A percentile compares a stretch with the other conserved stretches of the same genome.
Conservation (phyloP, 2,329 filamentous ascomycete species). For the Gaeumannomyces tritici region DNA sequence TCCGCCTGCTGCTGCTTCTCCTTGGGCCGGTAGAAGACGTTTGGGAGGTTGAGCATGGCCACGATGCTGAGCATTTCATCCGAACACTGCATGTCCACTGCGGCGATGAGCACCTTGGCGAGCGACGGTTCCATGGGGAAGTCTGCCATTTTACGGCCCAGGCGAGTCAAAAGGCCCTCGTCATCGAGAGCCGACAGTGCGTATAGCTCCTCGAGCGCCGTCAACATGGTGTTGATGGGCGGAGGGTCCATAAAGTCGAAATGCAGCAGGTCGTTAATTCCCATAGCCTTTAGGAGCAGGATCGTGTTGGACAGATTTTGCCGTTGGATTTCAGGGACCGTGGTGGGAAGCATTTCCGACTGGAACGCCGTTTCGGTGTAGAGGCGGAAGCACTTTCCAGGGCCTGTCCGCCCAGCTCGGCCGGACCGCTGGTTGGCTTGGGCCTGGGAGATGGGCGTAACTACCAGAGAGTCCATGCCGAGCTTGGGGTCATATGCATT, state of each 20-base stretch:
- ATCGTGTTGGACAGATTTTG: constrained; percentile 91
- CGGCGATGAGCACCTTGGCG: constrained; percentile 77
- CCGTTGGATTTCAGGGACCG: constrained; percentile 91
- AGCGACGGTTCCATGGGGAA: constrained; percentile 96
- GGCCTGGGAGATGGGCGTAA: constrained; percentile 93
- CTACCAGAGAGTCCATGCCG: constrained; percentile 92
- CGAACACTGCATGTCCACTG: constrained; percentile 74
- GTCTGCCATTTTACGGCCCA: constrained; percentile 95
- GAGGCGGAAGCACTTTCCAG: constrained; percentile 89
- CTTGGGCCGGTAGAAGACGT: constrained; percentile 89
- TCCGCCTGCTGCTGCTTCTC: constrained; percentile 96
- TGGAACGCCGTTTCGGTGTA: constrained; percentile 96
- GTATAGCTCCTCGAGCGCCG: constrained; percentile 90
- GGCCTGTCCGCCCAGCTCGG: constrained; percentile 85
- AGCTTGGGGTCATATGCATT: constrained; percentile 95
- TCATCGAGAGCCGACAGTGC: constrained; percentile 86
- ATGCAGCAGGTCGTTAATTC: constrained; percentile 92
- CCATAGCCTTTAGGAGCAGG: constrained; percentile 97
- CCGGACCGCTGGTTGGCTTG: constrained; percentile 93
- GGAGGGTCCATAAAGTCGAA: constrained; percentile 99
- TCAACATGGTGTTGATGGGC: constrained; percentile 95
- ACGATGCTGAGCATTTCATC: constrained; percentile 94
- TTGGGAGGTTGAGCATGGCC: constrained; percentile 81
- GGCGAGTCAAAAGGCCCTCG: constrained; percentile 82
- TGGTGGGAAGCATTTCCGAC: constrained; percentile 92